Evolutionary conservation across 2,329 filamentous ascomycete genomes (phyloP).

Genomic region (Microdochium nivale): DNA sequence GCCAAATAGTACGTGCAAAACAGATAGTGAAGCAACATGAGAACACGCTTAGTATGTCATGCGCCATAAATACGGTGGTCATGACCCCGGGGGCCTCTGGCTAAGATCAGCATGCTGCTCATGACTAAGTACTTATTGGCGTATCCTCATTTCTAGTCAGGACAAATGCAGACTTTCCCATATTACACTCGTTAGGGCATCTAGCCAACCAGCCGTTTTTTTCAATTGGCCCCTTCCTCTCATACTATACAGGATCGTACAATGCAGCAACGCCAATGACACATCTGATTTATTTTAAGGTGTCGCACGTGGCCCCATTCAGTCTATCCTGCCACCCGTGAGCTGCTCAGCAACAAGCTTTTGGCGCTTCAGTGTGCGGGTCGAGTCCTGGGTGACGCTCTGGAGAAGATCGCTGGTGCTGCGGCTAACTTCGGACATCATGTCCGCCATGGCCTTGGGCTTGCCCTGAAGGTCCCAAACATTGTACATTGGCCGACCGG

Average conservation of each 20-base stretch:
- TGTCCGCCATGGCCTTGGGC: slow-evolving; percentile 34
- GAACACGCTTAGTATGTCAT: no score
- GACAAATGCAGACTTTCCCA: no score
- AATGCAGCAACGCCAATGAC: neutral
- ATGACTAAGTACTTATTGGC: no score
- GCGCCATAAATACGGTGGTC: no score
- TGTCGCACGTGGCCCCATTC: slow-evolving; percentile 1
- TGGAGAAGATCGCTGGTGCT: slow-evolving; percentile 15
- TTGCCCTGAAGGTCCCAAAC: slow-evolving; percentile 41
- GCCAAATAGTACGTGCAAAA: no score
- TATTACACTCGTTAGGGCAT: no score
- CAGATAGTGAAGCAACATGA: no score
- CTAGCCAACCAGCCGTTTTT: no score
- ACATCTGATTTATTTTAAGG: neutral
- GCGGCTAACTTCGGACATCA: slow-evolving; percentile 30
- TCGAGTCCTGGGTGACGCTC: slow-evolving; percentile 25
- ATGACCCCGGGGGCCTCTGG: no score
- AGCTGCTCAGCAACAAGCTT: slow-evolving; percentile 50
- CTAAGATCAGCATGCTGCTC: no score
- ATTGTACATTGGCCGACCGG: slow-evolving; percentile 27
- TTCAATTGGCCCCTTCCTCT: no score
- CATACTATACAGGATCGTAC: neutral
- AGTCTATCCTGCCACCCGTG: slow-evolving; percentile 49
- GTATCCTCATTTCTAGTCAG: no score
- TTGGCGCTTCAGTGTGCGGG: slow-evolving; percentile 40